Evolutionary conservation across 306 rosid species (phyloP), one percentile per base, ranked within the genome.

Genomic region (Cicer judaicum): DNA sequence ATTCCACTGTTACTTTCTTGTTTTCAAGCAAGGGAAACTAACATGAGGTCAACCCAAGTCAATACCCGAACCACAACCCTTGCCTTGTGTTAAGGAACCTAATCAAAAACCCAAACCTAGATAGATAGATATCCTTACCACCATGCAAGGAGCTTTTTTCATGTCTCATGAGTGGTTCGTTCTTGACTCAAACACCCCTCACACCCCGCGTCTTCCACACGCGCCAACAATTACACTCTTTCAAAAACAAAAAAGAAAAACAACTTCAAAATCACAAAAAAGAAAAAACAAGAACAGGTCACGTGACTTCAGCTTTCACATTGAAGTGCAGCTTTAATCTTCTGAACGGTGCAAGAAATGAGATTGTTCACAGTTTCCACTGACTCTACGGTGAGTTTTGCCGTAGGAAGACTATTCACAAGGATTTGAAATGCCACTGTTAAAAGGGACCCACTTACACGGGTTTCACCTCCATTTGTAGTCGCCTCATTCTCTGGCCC

Each of bases 61-160:
- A 94, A 94, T 94, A 85, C 97, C 99, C 99, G 99, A 94, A 94
- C 99, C 99, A 85, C 95, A 81, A 89, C 84, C 90, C 85, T 84
- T 85, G 87, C 91, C 70, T 76, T 59, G 86, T 74, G 86, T 38
- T 72, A 71, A 82, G 75, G 77, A 67, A 41, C 79, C 81, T 7
- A 5, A 65, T 63, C 76, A 68, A 12, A 7, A 7, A 7, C 63
- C 34, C 24, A 7, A 36, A 11, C 61, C 36, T 10, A 41, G 36
- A 11, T 42, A 18, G 79, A 63, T 65, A 18, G 79, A 63, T 65
- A 65, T 57, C 82, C 85, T 87, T 74, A 75, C 29, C 92, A 85
- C 89, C 84, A 66, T 64, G 90, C 97, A 91, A 92, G 96, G 92
- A 73, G 36, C 44, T 7, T 63, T 79, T 70, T 24, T 21, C 41